Base-by-base conservation (phyloP, 768 basidiomycete genomes). In the Mrakia frigida region DNA sequence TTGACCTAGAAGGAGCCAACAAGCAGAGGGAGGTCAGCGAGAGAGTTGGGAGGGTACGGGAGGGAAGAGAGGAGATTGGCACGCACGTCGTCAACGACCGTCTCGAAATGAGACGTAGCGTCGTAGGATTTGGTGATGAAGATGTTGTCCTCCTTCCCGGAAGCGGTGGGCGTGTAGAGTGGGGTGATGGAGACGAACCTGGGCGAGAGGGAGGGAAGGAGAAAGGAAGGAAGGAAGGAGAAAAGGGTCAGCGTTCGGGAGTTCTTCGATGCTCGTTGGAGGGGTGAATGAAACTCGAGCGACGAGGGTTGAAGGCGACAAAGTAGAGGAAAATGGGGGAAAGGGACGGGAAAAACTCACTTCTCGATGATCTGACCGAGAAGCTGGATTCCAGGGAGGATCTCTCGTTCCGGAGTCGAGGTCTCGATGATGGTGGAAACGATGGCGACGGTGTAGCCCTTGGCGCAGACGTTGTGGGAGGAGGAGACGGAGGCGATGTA, bases 351-450 rank as follows among this genome's bases (percentile, higher is more conserved):
- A 56, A 9, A 28, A 6, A 84, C 89, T 82, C 80, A 95, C 96
- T 98, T 98, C 82, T 98, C 95, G 81, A 92, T 87, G 80, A 98
- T 93, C 37, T 91, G 88, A 4, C 97, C 97, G 53, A 99, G 88
- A 46, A 99, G 90, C 80, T 90, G 88, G 73, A 98, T 88, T 79
- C 93, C 97, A 70, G 96, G 93, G n/a, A 85, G 84, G 79, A 99
- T 93, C 85, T 99, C 97, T 59, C 88, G 86, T 84, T 98, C 95
- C 31, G 97, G 97, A 76, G 88, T 89, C 83, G 89, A 87, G 3
- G 97, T 98, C 86, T 99, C 97, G 75, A 98, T 95, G 81, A 99
- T 91, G 33, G 96, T 98, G 81, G 94, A 97, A 79, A 99, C 97
- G 80, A 99, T 99, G 63, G 95, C 97, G 80, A 99, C 88, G 83